Evolutionary conservation across 495 filamentous ascomycete species (phyloP).

Genomic region (Lepraria neglecta): DNA sequence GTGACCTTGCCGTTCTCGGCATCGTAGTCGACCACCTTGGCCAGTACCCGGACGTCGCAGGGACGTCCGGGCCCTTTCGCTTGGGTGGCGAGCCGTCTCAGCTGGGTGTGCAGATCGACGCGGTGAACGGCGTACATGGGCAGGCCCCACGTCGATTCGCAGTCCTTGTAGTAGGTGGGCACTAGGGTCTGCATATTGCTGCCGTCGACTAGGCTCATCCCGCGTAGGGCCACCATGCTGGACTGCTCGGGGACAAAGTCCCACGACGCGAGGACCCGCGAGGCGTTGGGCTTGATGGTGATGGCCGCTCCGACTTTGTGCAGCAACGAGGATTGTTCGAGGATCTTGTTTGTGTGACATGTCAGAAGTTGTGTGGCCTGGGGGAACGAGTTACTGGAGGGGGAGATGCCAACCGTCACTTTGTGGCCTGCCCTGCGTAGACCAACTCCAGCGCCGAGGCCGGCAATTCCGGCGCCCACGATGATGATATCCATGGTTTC

Average conservation of each 20-base stretch:
- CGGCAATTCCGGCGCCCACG: no score
- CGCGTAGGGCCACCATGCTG: slow-evolving; percentile 15
- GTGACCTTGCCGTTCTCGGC: slow-evolving; percentile 22
- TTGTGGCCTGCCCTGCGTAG: slow-evolving; percentile 19
- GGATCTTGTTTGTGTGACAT: slow-evolving; percentile 7
- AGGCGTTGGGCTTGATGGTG: slow-evolving; percentile 15
- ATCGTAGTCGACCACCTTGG: slow-evolving; percentile 7
- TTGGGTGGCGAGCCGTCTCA: slow-evolving; percentile 36
- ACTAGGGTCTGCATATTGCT: slow-evolving; percentile 7
- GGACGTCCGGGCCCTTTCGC: slow-evolving; percentile 2
- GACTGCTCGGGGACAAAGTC: slow-evolving; percentile 14
- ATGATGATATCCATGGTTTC: slow-evolving; percentile 11
- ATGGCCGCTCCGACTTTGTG: slow-evolving; percentile 16
- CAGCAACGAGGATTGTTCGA: slow-evolving; percentile 16
- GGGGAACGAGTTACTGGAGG: neutral
- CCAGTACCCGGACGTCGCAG: neutral
- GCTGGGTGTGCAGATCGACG: slow-evolving; percentile 45
- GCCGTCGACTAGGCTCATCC: slow-evolving; percentile 7
- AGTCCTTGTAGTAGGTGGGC: slow-evolving; percentile 13
- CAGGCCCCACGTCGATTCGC: slow-evolving; percentile 11
- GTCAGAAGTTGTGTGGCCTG: no score
- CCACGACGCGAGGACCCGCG: slow-evolving; percentile 14
- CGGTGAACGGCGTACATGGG: slow-evolving; percentile 36
- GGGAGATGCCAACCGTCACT: slow-evolving; percentile 15
- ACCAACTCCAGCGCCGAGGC: slow-evolving; percentile 14